Conservation (phyloP, 164 flowering plant species). For the Piper longum region DNA sequence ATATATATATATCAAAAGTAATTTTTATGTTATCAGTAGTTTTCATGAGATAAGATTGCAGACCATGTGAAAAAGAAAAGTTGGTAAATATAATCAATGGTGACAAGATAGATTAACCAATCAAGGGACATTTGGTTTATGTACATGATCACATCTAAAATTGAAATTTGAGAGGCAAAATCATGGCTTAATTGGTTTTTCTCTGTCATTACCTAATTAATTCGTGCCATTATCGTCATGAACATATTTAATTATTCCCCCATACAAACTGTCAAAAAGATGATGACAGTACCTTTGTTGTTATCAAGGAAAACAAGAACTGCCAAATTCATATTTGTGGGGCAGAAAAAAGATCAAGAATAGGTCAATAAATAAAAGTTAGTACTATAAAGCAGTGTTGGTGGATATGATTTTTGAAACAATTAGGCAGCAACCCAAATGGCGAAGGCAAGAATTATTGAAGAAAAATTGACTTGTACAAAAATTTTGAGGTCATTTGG, state of each 20-base stretch:
- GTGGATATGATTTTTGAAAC: too few relatives aligned
- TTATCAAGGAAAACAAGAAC: neutral
- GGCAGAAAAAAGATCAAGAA: neutral
- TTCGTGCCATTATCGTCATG: neutral
- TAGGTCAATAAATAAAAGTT: neutral
- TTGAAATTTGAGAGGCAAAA: neutral
- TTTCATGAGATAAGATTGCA: neutral
- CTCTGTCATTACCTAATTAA: neutral
- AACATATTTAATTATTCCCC: neutral
- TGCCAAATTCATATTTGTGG: neutral
- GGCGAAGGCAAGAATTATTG: too few relatives aligned
- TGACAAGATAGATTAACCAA: neutral
- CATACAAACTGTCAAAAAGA: neutral
- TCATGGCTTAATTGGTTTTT: neutral
- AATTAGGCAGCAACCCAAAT: too few relatives aligned
- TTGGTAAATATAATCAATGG: neutral
- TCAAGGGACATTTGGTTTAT: neutral
- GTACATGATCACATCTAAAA: neutral
- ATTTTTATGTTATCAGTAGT: too few relatives aligned
- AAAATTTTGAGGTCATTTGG: too few relatives aligned
- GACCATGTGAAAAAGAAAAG: neutral
- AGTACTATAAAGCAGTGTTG: too few relatives aligned
- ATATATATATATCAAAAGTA: too few relatives aligned
- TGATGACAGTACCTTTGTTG: neutral
- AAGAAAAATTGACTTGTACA: too few relatives aligned